A percentile compares a stretch with the other conserved stretches of the same genome.
Conservation (phyloP, 345 rosid genomes). For the Moricandia arvensis region DNA sequence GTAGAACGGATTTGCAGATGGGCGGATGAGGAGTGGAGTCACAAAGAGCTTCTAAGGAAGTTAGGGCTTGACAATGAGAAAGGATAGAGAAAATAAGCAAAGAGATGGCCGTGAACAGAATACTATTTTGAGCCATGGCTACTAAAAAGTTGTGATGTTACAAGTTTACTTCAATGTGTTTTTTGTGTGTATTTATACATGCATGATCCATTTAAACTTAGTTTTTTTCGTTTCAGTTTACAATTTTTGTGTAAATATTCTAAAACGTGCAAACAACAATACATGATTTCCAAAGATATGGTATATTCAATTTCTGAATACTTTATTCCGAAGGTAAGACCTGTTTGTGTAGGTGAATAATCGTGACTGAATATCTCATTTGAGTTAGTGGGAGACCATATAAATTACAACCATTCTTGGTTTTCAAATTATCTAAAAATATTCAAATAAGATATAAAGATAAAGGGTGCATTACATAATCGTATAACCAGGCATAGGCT, state of each 20-base stretch:
- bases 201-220: background rate
- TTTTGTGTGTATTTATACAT: slow-evolving; percentile 15
- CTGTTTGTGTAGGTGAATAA: background rate
- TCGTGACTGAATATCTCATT: background rate
- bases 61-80: slow-evolving; percentile 8
- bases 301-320: background rate
- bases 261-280: slow-evolving; percentile 33
- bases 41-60: slow-evolving; percentile 19
- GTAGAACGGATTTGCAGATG: slow-evolving; percentile 27
- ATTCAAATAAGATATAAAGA: slow-evolving; percentile 1
- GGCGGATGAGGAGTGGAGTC: slow-evolving; percentile 15
- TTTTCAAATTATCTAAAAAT: background rate
- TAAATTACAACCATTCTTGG: background rate
- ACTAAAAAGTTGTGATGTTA: background rate
- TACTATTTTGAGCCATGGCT: slow-evolving; percentile 24
- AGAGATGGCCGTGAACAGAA: background rate
- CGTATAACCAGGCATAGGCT: background rate
- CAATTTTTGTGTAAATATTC: background rate
- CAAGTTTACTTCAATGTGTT: background rate
- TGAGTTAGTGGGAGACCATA: slow-evolving; percentile 26
- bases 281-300: slow-evolving; percentile 14
- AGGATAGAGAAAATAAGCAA: background rate
- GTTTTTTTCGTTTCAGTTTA: background rate
- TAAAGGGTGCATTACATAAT: background rate
- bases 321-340: background rate